Conservation (phyloP, 2,329 filamentous ascomycete genomes). For the Emericellopsis atlantica region DNA sequence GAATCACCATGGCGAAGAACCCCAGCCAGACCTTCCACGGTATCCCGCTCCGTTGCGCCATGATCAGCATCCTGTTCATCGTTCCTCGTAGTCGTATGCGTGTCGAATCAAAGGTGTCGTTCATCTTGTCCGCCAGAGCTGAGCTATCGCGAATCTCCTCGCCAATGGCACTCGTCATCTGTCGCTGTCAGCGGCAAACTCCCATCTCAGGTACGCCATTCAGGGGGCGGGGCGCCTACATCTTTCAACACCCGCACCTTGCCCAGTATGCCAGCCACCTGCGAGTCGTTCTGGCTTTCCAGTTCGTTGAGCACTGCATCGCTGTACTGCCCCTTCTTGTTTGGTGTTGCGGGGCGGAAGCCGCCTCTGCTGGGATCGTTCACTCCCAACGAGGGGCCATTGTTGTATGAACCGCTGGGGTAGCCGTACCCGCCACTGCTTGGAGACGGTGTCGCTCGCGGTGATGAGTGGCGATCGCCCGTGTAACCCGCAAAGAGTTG, state of each 20-base stretch:
- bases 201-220: neutral
- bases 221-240: slow-evolving; percentile 37
- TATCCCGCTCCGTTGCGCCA: slow-evolving; percentile 90
- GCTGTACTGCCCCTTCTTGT: slow-evolving; percentile 77
- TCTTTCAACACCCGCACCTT: slow-evolving; percentile 86
- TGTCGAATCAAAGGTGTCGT: slow-evolving; percentile 83
- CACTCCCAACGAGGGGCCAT: slow-evolving; percentile 12
- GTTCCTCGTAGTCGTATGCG: slow-evolving; percentile 71
- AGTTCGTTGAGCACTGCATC: slow-evolving; percentile 85
- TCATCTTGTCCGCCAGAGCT: slow-evolving; percentile 86
- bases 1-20: slow-evolving; percentile 73
- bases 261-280: slow-evolving; percentile 80
- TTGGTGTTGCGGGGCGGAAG: slow-evolving; percentile 60
- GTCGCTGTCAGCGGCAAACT: slow-evolving; percentile 3
- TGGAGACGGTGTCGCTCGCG: slow-evolving; percentile 21
- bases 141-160: slow-evolving; percentile 90
- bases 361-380: slow-evolving; percentile 13
- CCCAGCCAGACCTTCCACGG: slow-evolving; percentile 88
- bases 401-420: slow-evolving; percentile 8
- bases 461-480: slow-evolving; percentile 26
- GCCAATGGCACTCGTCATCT: slow-evolving; percentile 88
- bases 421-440: slow-evolving; percentile 40
- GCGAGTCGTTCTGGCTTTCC: slow-evolving; percentile 87
- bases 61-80: slow-evolving; percentile 93
- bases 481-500: slow-evolving; percentile 67